phyloP scores from a whole-genome alignment of 2,329 filamentous ascomycete genomes.

The Penicillium sp. region DNA sequence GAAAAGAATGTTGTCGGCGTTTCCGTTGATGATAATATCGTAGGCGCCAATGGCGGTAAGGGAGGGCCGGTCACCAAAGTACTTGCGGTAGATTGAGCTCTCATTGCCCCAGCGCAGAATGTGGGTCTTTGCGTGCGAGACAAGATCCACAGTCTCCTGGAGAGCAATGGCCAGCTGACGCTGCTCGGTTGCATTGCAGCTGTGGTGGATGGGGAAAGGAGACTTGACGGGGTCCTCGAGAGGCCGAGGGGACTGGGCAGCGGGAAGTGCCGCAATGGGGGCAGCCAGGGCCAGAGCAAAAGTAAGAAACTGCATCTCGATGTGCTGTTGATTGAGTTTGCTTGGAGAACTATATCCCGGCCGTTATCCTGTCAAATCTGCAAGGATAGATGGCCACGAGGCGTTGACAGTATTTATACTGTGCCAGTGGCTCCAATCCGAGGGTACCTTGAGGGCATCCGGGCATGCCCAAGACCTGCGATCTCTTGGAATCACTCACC shows the following conservation, averaged over 20 bases:
- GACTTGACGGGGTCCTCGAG: constrained; percentile 16
- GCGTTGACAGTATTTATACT: constrained; percentile 11
- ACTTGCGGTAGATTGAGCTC: constrained; percentile 66
- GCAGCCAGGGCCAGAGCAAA: constrained; percentile 18
- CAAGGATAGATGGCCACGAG: constrained; percentile 3
- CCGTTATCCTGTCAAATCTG: constrained; percentile 9
- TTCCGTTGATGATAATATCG: constrained; percentile 62
- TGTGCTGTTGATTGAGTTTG: background rate
- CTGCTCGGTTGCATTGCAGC: constrained; percentile 68
- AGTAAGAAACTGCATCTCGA: constrained; percentile 8
- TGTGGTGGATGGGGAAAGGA: constrained; percentile 63
- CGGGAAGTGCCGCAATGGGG: constrained; percentile 18
- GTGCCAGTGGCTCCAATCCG: background rate
- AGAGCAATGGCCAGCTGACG: constrained; percentile 62
- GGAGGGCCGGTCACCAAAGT: constrained; percentile 67
- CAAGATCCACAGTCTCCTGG: constrained; percentile 62
- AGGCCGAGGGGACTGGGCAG: constrained; percentile 5
- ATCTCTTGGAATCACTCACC: background rate
- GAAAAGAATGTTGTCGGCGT: constrained; percentile 64
- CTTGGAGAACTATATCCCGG: background rate
- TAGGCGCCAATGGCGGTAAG: constrained; percentile 66
- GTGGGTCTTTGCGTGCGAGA: constrained; percentile 66
- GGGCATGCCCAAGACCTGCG: constrained; percentile 16
- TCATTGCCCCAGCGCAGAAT: constrained; percentile 55
- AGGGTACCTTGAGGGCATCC: constrained; percentile 17